Base-by-base conservation (phyloP, 768 basidiomycete genomes). In the Boletus insuetus region DNA sequence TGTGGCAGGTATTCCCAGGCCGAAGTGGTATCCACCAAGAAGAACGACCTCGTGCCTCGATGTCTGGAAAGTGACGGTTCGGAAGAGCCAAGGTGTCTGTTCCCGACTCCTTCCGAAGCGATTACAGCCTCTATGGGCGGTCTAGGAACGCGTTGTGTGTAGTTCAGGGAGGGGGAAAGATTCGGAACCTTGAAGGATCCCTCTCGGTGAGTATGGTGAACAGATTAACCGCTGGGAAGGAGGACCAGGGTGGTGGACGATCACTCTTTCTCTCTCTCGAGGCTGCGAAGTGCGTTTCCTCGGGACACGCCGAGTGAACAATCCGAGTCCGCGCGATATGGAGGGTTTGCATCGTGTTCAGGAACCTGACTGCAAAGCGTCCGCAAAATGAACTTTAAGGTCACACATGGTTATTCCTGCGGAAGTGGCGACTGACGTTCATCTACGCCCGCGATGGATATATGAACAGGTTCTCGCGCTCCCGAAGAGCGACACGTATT, bases 11-110 rank as follows among this genome's bases (percentile, higher is more conserved):
- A 44, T 60, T 60, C 55, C 52, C 51, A 61, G 46, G 54, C 29
- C 41, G 47, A 58, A 31, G 49, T 44, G 53, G 57, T 54, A 50
- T 58, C 49, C 46, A 46, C 46, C 26, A 11, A 45, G 63, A 62
- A 65, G 56, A 14, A 44, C 35, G 35, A 22, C 63, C 60, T 65
- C 60, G 58, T 66, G 66, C 44, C 40, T 52, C 45, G 24, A 41
- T 13, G 48, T 46, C 49, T 41, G 34, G 51, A 54, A 46, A 49
- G 26, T 51, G 51, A 51, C 46, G 62, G 44, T 49, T 45, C 35
- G 53, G 62, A 67, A 58, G 49, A 29, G 42, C 6, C 22, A 37
- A 8, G 9, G 20, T 38, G 43, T 43, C 34, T 16, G 22, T 11
- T 47, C 34, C 64, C 64, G 64, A 56, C 32, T 49, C 38, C 37